Evolutionary conservation across 768 basidiomycete genomes (phyloP).

Genomic region (Kwoniella europaea): DNA sequence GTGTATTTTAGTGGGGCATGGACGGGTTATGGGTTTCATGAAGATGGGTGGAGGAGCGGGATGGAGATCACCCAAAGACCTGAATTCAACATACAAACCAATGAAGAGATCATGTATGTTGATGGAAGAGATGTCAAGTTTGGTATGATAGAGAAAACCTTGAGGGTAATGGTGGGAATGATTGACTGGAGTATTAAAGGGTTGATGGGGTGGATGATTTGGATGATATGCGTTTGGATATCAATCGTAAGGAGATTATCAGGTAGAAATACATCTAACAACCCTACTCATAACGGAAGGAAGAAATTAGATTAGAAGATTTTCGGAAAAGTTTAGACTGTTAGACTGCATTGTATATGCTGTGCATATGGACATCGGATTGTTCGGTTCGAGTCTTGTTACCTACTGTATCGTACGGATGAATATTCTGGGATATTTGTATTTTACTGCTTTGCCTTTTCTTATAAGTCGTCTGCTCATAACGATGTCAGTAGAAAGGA

Average conservation of each 20-base stretch:
- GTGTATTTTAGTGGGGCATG: conserved; percentile 20
- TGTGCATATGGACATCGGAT: background rate
- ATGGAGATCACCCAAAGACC: conserved; percentile 10
- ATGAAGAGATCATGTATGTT: conserved; percentile 1
- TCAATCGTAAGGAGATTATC: background rate
- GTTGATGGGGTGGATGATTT: background rate
- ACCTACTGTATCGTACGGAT: no score
- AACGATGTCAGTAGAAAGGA: no score
- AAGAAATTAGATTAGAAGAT: background rate
- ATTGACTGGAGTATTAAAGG: background rate
- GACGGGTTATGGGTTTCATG: conserved; percentile 21
- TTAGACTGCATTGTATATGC: background rate
- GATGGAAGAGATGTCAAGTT: background rate
- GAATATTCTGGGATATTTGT: no score
- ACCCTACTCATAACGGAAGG: background rate
- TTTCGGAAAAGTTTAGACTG: no score
- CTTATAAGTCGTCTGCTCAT: no score
- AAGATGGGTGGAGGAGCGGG: conserved; percentile 14
- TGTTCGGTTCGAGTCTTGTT: no score
- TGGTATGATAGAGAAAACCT: background rate
- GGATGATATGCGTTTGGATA: background rate
- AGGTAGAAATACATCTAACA: background rate
- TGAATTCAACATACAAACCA: conserved; percentile 10
- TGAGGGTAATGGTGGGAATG: conserved; percentile 8
- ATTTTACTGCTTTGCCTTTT: no score